Evolutionary conservation across 176 grass and related monocot genomes (phyloP), one percentile per base, ranked within the genome.

Genomic region (Lolium rigidum): DNA sequence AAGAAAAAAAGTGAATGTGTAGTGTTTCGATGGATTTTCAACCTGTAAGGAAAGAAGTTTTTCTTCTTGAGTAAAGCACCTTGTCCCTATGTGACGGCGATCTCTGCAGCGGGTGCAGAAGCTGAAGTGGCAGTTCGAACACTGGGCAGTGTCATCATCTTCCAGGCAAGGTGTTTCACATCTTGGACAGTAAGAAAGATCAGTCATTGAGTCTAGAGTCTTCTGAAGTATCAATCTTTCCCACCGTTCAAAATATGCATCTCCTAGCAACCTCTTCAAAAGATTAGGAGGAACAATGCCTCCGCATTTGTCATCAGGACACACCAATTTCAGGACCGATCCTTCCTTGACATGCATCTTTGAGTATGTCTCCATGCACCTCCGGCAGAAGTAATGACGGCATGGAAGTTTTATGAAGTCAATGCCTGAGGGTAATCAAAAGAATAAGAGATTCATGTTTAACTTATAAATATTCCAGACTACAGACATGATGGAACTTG

Each of bases 281-380:
- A 90, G 86, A 77, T 77, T 82, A 48, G 92, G 92, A 62, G 92
- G 92, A 76, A 93, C 15, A 79, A 75, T 14, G 11, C 88, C 67
- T 18, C 52, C 55, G 35, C 85, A 93, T 70, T 80, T 86, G 14
- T 67, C 49, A 82, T 85, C 65, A 82, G 88, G 88, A 20, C 88
- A 93, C 44, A 86, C 63, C 79, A 93, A 62, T 73, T 93, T 86
- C 51, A 85, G 59, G 65, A 93, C 83, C 4, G 92, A 88, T 48
- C 88, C 92, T 82, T 93, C 91, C 58, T 76, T 76, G 20, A 93
- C 88, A 86, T 93, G 88, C 73, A 93, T 90, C 65, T 67, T 90
- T 68, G 82, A 86, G 61, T 93, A 93, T 12, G 79, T 90, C 64
- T 88, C 92, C 85, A 88, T 88, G 83, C 92, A 93, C 62, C 72